Evolutionary conservation across 768 basidiomycete genomes (phyloP).

Genomic region (Melanogaster broomeanus): DNA sequence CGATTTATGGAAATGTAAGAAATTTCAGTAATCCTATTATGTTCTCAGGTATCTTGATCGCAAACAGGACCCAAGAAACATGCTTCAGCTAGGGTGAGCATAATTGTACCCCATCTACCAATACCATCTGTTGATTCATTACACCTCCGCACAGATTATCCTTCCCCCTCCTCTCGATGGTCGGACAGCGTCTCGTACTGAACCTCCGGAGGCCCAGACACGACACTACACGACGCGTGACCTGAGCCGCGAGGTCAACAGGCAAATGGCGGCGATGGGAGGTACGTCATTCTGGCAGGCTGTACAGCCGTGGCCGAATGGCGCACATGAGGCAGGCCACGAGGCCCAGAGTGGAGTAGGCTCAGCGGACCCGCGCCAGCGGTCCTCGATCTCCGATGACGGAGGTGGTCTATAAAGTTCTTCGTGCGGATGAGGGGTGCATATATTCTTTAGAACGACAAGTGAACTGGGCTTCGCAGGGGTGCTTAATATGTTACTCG

Average conservation of each 20-base stretch:
- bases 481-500: too few relatives aligned
- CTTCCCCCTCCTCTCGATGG: conserved; percentile 10
- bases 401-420: background rate
- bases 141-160: conserved; percentile 11
- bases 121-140: background rate
- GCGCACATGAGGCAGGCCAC: background rate
- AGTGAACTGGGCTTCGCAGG: too few relatives aligned
- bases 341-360: background rate
- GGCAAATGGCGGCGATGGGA: conserved; percentile 13
- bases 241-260: conserved; percentile 19
- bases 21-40: background rate
- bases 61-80: conserved; percentile 11
- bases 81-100: conserved; percentile 7
- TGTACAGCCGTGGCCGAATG: background rate
- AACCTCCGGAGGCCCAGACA: conserved; percentile 13
- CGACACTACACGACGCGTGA: conserved; percentile 7
- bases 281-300: background rate
- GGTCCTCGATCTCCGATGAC: too few relatives aligned
- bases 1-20: conserved; percentile 1
- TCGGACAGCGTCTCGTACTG: conserved; percentile 25
- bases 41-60: background rate
- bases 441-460: background rate
- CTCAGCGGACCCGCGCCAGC: background rate
- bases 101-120: background rate
- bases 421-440: background rate